Conservation (phyloP, 257 asterid genomes). For the Salvia splendens region DNA sequence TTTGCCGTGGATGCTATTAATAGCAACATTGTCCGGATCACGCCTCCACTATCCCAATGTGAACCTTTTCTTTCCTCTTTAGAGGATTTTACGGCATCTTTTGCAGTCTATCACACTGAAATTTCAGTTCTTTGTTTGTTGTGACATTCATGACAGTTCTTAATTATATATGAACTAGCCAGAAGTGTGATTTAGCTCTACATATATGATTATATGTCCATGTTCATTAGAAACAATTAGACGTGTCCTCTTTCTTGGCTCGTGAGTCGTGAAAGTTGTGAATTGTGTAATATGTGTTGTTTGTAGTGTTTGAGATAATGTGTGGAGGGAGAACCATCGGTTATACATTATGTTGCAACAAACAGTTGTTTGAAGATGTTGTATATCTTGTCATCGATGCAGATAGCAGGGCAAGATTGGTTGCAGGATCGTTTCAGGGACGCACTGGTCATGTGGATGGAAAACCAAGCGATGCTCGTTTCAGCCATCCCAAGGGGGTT, state of each 20-base stretch:
- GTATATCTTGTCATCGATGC: constrained; percentile 28
- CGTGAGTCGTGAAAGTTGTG: constrained; percentile 10
- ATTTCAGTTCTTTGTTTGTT: constrained; percentile 2
- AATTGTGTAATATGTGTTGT: not conserved
- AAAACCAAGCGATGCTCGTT: constrained; percentile 94
- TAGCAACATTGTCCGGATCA: constrained; percentile 81
- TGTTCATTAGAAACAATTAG: not conserved
- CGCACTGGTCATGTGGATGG: constrained; percentile 95
- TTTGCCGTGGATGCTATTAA: constrained; percentile 89
- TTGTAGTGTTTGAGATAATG: constrained; percentile 22
- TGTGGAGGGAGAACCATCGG: not conserved
- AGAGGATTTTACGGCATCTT: not conserved
- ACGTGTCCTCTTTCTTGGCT: not conserved
- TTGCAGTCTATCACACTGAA: constrained; percentile 4
- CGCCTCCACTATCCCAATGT: constrained; percentile 95
- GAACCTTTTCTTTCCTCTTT: constrained; percentile 36
- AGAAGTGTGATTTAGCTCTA: constrained; percentile 9
- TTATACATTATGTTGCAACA: not conserved
- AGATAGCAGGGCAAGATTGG: constrained; percentile 94
- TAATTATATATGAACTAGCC: not conserved
- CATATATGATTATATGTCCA: not conserved
- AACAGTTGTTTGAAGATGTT: constrained; percentile 6
- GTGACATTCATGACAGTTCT: constrained; percentile 1
- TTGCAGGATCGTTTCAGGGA: constrained; percentile 98
- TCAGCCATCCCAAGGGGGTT: constrained; percentile 85